A percentile compares a stretch with the other conserved stretches of the same genome.
Evolutionary conservation across 139 green algal species (phyloP).

Genomic region (Micromonas commoda): DNA sequence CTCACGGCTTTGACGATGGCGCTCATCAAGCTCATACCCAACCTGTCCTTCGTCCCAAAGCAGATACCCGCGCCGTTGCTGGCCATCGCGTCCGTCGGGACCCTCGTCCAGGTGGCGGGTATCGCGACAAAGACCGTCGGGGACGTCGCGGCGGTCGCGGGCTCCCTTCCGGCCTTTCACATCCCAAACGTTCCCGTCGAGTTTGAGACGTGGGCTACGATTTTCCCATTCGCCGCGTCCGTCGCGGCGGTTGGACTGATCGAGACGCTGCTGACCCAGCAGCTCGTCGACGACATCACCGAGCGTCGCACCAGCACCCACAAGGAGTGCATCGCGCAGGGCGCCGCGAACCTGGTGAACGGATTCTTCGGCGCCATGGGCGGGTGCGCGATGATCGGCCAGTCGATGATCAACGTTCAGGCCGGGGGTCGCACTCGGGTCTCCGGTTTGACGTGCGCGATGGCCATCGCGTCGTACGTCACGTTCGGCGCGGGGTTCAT

Average conservation of each 20-base stretch:
- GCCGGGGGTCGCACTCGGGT: slow-evolving; percentile 25
- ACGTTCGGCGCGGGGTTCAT: slow-evolving; percentile 11
- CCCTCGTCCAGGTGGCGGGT: slow-evolving; percentile 1
- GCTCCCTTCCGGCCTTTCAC: slow-evolving; percentile 31
- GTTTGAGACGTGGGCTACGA: slow-evolving; percentile 22
- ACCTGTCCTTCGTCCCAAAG: slow-evolving; percentile 21
- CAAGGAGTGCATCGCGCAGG: slow-evolving; percentile 32
- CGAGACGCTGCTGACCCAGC: slow-evolving; percentile 37
- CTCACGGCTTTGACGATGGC: slow-evolving; percentile 36
- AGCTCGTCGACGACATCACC: slow-evolving; percentile 36
- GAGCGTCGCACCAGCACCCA: slow-evolving; percentile 31
- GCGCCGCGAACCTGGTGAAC: slow-evolving; percentile 29
- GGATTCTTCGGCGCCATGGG: slow-evolving; percentile 35
- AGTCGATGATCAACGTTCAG: slow-evolving; percentile 38
- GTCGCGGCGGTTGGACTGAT: slow-evolving; percentile 38
- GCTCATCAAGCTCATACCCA: slow-evolving; percentile 32
- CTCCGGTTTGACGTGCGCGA: slow-evolving; percentile 27
- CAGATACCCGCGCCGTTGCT: slow-evolving; percentile 28
- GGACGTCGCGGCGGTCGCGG: slow-evolving; percentile 23
- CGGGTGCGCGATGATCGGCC: slow-evolving; percentile 39
- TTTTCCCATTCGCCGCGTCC: slow-evolving; percentile 25
- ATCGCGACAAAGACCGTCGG: slow-evolving; percentile 26
- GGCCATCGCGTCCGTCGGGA: slow-evolving; percentile 25
- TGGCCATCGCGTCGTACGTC: slow-evolving; percentile 18
- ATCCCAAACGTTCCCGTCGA: slow-evolving; percentile 29